A percentile compares a stretch with the other conserved stretches of the same genome.
Conservation (phyloP, 768 basidiomycete species). For the Termitomyces sp. region DNA sequence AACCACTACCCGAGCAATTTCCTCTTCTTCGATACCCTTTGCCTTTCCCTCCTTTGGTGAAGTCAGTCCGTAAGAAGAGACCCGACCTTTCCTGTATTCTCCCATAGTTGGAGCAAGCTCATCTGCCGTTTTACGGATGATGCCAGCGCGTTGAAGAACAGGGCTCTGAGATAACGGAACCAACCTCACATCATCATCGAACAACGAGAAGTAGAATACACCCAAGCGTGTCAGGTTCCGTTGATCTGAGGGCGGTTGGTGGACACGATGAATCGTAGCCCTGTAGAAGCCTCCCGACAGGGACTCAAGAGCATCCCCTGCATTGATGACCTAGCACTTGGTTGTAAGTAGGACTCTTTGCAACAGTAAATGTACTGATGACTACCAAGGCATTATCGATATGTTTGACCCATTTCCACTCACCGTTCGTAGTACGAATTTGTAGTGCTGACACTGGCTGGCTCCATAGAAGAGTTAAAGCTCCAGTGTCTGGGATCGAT, state of each 20-base stretch:
- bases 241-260: constrained; percentile 44
- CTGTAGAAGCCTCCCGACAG: constrained; percentile 41
- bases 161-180: constrained; percentile 33
- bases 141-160: constrained; percentile 30
- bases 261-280: constrained; percentile 41
- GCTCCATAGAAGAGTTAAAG: constrained; percentile 38
- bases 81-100: constrained; percentile 32
- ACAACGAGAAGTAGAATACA: constrained; percentile 38
- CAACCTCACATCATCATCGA: constrained; percentile 36
- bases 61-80: constrained; percentile 31
- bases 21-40: constrained; percentile 36
- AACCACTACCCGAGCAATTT: constrained; percentile 36
- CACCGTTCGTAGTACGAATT: constrained; percentile 32
- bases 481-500: constrained; percentile 2
- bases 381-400: constrained; percentile 38
- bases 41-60: constrained; percentile 23
- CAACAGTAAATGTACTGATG: too few relatives aligned
- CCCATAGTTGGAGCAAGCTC: constrained; percentile 34
- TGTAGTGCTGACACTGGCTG: constrained; percentile 43
- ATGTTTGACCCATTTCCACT: constrained; percentile 41
- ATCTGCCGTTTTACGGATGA: constrained; percentile 25
- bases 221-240: constrained; percentile 34
- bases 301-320: constrained; percentile 42
- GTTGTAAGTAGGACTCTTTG: not conserved
- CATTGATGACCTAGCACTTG: constrained; percentile 31